A percentile compares a stretch with the other conserved stretches of the same genome.
phyloP scores from a whole-genome alignment of 2,329 filamentous ascomycete species.

The Fusarium sp. region DNA sequence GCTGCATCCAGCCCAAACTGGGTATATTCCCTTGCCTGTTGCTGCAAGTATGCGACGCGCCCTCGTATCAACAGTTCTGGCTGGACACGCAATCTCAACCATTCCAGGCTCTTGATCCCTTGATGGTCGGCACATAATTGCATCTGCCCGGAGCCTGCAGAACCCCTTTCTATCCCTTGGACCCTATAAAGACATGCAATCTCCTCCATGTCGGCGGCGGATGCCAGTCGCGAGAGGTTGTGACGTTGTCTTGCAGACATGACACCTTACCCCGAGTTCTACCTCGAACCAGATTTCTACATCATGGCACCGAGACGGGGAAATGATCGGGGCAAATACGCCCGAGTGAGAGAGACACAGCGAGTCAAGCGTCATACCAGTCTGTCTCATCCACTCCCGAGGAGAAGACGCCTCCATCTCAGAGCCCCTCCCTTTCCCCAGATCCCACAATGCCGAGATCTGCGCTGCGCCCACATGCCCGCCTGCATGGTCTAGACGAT shows the following conservation, averaged over 20 bases:
- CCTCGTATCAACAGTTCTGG: slow-evolving; percentile 5
- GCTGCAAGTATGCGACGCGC: slow-evolving; percentile 32
- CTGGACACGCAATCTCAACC: slow-evolving; percentile 36
- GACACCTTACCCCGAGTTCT: neutral
- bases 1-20: slow-evolving; percentile 37
- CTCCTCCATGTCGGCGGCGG: slow-evolving; percentile 18
- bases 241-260: slow-evolving; percentile 33
- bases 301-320: slow-evolving; percentile 33
- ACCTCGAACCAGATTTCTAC: slow-evolving; percentile 4
- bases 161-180: slow-evolving; percentile 19
- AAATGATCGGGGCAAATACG: slow-evolving; percentile 32
- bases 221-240: slow-evolving; percentile 29
- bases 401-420: neutral
- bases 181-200: slow-evolving; percentile 40
- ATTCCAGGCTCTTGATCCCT: slow-evolving; percentile 33
- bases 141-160: slow-evolving; percentile 6
- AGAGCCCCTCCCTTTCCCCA: slow-evolving; percentile 19
- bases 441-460: slow-evolving; percentile 33
- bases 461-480: slow-evolving; percentile 23
- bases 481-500: neutral
- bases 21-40: slow-evolving; percentile 29
- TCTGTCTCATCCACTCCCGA: slow-evolving; percentile 6
- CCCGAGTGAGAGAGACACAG: slow-evolving; percentile 13
- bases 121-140: slow-evolving; percentile 7
- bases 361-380: slow-evolving; percentile 29